Evolutionary conservation across 495 filamentous ascomycete genomes (phyloP), one percentile per base, ranked within the genome.

Genomic region (Penicillium crystallinum): DNA sequence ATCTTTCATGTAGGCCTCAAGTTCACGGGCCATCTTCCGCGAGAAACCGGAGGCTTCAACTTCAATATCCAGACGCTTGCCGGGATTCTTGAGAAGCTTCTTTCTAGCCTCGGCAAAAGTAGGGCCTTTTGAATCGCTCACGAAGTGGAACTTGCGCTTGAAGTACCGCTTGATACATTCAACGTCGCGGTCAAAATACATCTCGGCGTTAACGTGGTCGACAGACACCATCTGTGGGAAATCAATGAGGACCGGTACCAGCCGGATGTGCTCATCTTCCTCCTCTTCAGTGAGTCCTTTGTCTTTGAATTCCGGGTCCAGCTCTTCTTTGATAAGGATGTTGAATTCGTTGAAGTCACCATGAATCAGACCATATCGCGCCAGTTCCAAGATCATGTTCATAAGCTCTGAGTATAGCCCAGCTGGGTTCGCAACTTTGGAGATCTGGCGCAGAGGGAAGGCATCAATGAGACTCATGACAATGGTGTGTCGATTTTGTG

Each of bases 301-400:
- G 9, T 67, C 70, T 40, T 73, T 68, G 2, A 54, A 69, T 17
- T 73, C 70, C 1, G 72, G 62, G 18, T 73, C 59, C 30, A 69
- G 67, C 29, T 81, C 77, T 59, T 95, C 91, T 56, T 90, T 84
- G 68, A 97, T 84, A 17, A 99, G 77, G 52, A 99, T 89, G 63
- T 99, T 99, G 77, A 99, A 99, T 72, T 97, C 95, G 73, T 99
- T 99, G 74, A 96, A 97, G 66, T 99, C 93, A 57, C 93, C 95
- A 67, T 99, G 93, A 47, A 99, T 97, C 49, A 99, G 72, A 7
- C 93, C 95, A 59, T 87, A 84, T 25, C 80, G 77, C n/a, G 93
- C 93, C 21, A 99, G 78, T 43, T 82, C 76, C 37, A 99, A 65
- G 53, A 97, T 89, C 54, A 96, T 81, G 46, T 84, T 80, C 67